Evolutionary conservation across 768 basidiomycete genomes (phyloP).

Genomic region (Fistulinella prunicolor): DNA sequence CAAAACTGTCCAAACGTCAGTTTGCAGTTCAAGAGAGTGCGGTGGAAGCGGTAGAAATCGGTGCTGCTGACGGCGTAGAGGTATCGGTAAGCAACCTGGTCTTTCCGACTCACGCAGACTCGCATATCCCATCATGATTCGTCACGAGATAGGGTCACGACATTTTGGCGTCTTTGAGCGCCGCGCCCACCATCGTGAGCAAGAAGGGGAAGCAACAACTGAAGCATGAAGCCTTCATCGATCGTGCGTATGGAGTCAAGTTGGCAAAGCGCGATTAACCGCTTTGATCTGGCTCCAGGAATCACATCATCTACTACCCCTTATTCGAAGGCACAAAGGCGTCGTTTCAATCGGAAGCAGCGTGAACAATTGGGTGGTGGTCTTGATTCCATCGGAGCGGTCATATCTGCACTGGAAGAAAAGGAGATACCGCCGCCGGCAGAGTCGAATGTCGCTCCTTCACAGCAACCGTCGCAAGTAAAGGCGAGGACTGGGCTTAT

Average conservation of each 20-base stretch:
- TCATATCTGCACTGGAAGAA: conserved; percentile 53
- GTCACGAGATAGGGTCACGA: conserved; percentile 38
- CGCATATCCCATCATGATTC: not conserved
- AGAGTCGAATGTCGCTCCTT: conserved; percentile 17
- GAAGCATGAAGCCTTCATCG: conserved; percentile 66
- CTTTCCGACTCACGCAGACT: not conserved
- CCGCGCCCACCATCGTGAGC: conserved; percentile 30
- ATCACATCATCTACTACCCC: conserved; percentile 49
- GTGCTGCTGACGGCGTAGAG: conserved; percentile 31
- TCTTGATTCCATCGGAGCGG: conserved; percentile 48
- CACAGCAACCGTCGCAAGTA: conserved; percentile 9
- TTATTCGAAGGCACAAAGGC: conserved; percentile 70
- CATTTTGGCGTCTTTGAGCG: conserved; percentile 39
- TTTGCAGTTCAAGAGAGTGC: conserved; percentile 50
- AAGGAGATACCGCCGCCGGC: conserved; percentile 17
- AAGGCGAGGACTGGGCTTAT: conserved; percentile 50
- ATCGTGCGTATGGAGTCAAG: conserved; percentile 45
- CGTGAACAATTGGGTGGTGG: conserved; percentile 56
- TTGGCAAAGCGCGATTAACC: not conserved
- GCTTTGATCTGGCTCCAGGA: conserved; percentile 30
- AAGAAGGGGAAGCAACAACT: conserved; percentile 69
- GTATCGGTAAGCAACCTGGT: conserved; percentile 37
- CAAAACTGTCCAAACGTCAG: conserved; percentile 44
- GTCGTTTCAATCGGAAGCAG: conserved; percentile 68
- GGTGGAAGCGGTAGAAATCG: conserved; percentile 48